Evolutionary conservation across 1,284 basidiomycete species (phyloP).

Genomic region (Caloboletus firmus): DNA sequence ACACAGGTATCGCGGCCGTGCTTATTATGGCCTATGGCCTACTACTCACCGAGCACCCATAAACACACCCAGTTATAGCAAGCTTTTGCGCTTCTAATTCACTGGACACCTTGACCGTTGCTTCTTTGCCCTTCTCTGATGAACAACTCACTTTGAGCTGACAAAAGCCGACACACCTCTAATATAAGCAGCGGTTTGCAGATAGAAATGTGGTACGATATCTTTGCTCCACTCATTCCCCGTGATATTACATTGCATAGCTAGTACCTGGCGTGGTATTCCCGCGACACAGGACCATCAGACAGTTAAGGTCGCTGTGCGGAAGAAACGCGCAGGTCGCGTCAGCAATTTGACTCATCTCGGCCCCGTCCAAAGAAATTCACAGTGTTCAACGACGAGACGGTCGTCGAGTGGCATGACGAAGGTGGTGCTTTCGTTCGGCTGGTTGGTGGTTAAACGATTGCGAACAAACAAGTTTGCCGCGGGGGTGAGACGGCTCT

Average conservation of each 20-base stretch:
- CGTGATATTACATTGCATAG: not conserved
- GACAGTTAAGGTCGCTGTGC: conserved; percentile 10
- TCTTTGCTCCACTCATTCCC: not conserved
- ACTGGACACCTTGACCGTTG: not conserved
- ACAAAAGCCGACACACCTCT: not conserved
- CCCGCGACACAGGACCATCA: conserved; percentile 9
- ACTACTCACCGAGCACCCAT: not conserved
- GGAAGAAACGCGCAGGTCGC: conserved; percentile 9
- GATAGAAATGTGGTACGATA: not conserved
- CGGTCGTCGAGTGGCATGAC: not conserved
- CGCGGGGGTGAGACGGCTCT: conserved; percentile 10
- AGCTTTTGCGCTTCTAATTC: not conserved
- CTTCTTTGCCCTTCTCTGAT: not conserved
- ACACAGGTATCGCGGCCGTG: not conserved
- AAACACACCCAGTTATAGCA: not conserved
- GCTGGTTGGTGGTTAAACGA: not conserved
- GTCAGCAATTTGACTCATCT: conserved; percentile 31
- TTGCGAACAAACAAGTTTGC: not conserved
- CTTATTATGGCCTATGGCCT: not conserved
- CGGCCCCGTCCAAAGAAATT: not conserved
- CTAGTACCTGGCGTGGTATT: not conserved
- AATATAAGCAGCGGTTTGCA: not conserved
- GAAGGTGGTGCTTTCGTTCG: not conserved
- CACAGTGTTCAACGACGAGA: not conserved
- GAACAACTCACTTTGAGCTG: not conserved